Evolutionary conservation across 192 early-diverging fungal species (phyloP).

Genomic region (Geranomyces michiganensis): DNA sequence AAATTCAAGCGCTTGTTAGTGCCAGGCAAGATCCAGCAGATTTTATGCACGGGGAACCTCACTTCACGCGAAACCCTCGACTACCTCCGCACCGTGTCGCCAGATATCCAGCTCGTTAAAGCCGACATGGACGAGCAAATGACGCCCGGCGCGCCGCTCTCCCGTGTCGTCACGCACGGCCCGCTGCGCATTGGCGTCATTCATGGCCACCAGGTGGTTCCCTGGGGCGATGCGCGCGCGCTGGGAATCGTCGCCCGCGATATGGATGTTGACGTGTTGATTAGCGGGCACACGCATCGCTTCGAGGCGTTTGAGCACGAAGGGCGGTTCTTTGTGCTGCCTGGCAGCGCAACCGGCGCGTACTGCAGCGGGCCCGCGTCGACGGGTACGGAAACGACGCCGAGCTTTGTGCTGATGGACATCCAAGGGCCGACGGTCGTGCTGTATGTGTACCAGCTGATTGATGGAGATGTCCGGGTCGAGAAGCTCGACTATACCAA

Average conservation of each 20-base stretch:
- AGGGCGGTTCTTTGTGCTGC: constrained; percentile 91
- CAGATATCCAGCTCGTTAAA: constrained; percentile 72
- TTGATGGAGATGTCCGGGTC: constrained; percentile 89
- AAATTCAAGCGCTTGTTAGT: constrained; percentile 94
- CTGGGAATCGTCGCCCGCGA: constrained; percentile 71
- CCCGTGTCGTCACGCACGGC: constrained; percentile 57
- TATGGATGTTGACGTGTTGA: constrained; percentile 89
- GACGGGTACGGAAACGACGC: constrained; percentile 60
- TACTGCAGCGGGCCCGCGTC: constrained; percentile 39
- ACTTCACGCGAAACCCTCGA: constrained; percentile 82
- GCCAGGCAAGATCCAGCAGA: constrained; percentile 93
- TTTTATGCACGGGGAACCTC: constrained; percentile 91
- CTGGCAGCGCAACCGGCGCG: constrained; percentile 93
- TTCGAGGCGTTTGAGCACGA: constrained; percentile 93
- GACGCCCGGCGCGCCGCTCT: constrained; percentile 29
- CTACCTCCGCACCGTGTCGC: constrained; percentile 81
- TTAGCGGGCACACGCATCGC: constrained; percentile 85
- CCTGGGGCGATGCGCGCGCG: constrained; percentile 56
- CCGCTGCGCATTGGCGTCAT: constrained; percentile 63
- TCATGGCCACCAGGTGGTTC: constrained; percentile 87
- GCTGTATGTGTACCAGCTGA: constrained; percentile 92
- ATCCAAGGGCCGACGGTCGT: constrained; percentile 73
- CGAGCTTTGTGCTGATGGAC: constrained; percentile 97
- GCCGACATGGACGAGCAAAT: constrained; percentile 77
- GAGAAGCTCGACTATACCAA: constrained; percentile 91